Evolutionary conservation across 345 rosid genomes (phyloP).

Genomic region (Lumnitzera littorea): DNA sequence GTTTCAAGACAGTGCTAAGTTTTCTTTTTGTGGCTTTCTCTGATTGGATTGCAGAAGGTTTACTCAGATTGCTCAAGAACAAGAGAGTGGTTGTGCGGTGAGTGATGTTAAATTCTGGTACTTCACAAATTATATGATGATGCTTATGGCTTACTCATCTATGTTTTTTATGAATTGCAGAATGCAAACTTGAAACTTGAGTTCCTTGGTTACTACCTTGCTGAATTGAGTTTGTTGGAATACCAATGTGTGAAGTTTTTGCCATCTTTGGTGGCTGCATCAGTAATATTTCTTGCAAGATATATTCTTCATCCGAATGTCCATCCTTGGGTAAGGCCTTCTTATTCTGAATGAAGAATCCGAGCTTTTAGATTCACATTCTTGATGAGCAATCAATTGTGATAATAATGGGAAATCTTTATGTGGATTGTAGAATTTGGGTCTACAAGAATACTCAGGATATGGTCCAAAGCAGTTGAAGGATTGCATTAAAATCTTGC

Average conservation of each 20-base stretch:
- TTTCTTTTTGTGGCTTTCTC: not conserved
- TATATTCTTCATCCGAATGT: conserved; percentile 32
- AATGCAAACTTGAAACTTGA: conserved; percentile 32
- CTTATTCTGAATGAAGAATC: not conserved
- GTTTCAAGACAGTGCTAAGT: not conserved
- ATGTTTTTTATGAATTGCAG: conserved; percentile 17
- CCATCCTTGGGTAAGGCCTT: conserved; percentile 53
- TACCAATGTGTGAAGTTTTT: conserved; percentile 47
- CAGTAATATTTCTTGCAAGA: conserved; percentile 48
- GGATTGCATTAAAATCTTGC: conserved; percentile 43
- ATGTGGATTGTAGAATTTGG: conserved; percentile 23
- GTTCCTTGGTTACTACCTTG: conserved; percentile 53
- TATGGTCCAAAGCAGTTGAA: conserved; percentile 43
- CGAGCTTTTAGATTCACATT: not conserved
- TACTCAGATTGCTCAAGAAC: conserved; percentile 33
- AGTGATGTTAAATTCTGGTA: not conserved
- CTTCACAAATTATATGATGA: not conserved
- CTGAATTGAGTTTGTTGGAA: conserved; percentile 66
- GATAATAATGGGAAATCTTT: not conserved
- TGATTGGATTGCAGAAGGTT: conserved; percentile 32
- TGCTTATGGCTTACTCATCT: not conserved
- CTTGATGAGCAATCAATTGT: not conserved
- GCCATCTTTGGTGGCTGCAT: conserved; percentile 62
- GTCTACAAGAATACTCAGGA: conserved; percentile 35
- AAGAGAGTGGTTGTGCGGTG: conserved; percentile 26